Evolutionary conservation across 306 rosid genomes (phyloP).

Genomic region (Ormosia emarginata): DNA sequence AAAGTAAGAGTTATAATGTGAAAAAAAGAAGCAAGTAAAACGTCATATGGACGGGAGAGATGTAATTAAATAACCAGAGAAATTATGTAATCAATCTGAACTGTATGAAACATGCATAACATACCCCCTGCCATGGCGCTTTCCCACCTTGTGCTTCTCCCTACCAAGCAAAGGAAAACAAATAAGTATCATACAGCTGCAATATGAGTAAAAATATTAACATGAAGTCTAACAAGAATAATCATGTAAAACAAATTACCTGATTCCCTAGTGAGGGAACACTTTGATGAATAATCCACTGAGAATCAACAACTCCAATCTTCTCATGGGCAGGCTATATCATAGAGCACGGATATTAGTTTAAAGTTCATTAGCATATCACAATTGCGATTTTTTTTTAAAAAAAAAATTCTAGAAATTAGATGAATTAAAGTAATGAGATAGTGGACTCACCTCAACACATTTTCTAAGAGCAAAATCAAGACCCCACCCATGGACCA

Average conservation of each 20-base stretch:
- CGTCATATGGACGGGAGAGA: not conserved
- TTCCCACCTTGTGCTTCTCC: slow-evolving; percentile 55
- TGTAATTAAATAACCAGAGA: not conserved
- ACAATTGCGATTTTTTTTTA: not conserved
- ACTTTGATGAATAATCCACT: slow-evolving; percentile 91
- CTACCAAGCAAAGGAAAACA: slow-evolving; percentile 27
- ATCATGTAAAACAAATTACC: slow-evolving; percentile 39
- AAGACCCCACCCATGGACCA: slow-evolving; percentile 99
- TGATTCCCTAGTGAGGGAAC: slow-evolving; percentile 93
- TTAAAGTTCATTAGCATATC: not conserved
- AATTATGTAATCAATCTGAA: not conserved
- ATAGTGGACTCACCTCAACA: slow-evolving; percentile 62
- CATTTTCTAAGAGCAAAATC: slow-evolving; percentile 94
- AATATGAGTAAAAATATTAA: not conserved
- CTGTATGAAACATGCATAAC: slow-evolving; percentile 13
- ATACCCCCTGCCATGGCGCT: slow-evolving; percentile 88
- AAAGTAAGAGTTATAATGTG: not conserved
- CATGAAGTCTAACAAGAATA: not conserved
- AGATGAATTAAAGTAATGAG: not conserved
- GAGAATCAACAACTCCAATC: slow-evolving; percentile 97
- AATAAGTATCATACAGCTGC: not conserved
- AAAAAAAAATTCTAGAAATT: not conserved
- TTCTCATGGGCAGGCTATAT: slow-evolving; percentile 96
- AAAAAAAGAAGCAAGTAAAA: not conserved
- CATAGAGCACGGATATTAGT: slow-evolving; percentile 1